Evolutionary conservation across 169 alveolate species (phyloP), one percentile per base, ranked within the genome.

Genomic region (Plasmodium falciparum): DNA sequence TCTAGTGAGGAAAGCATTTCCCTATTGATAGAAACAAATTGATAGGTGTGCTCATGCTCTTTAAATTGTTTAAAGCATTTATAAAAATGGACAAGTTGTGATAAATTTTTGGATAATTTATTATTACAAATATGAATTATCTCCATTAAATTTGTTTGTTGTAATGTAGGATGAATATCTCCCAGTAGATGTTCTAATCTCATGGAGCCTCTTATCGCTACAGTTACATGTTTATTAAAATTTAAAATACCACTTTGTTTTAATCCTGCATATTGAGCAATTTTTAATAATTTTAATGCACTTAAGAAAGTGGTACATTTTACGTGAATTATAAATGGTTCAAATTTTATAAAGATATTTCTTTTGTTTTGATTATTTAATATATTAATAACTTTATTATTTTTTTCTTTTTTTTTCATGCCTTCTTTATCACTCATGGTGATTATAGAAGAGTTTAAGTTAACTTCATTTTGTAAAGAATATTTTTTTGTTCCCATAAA

Each of bases 241-340:
- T 94, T 76, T 9, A 90, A 52, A 1, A 94, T 73, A 0, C 96
- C 96, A 20, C 95, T 93, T 71, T 94, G 95, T 73, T 94, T 94
- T 50, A 94, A 80, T 0, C 96, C 96, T 26, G 91, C 65, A 43
- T 33, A n/a, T 67, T 89, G 89, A 12, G 92, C 90, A 24, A 94
- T 15, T 17, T 93, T 80, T 33, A 94, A 72, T n/a, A 94, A 75
- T 26, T 63, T 73, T 20, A 83, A 39, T 6, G 95, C 95, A 69
- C 86, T 92, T 20, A 47, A 74, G 39, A 94, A 26, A 59, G 73
- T 52, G 2, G 33, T 69, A 63, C 95, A 94, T 56, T 94, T 94
- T 1, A 94, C 93, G 74, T 94, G 96, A 15, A 94, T 58, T n/a
- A 94, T 73, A 24, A 94, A 94, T 26, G 96, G 93, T 74, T 94